phyloP scores from a whole-genome alignment of 306 rosid species.

The Vigna unguiculata region DNA sequence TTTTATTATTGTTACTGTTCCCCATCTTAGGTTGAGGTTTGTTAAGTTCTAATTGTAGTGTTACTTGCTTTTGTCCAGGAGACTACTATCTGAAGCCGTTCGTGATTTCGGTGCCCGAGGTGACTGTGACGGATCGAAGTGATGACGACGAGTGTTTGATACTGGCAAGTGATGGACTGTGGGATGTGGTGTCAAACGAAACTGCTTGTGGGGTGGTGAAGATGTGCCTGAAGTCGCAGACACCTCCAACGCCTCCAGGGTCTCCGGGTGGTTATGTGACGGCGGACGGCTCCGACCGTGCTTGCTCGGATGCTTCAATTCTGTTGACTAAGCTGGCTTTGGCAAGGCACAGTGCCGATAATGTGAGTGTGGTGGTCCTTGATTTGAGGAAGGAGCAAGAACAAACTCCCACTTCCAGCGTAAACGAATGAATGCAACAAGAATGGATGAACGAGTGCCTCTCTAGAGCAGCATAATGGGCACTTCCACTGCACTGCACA shows the following conservation, averaged over 20 bases:
- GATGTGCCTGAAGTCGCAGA: conserved; percentile 67
- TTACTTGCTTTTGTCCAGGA: conserved; percentile 38
- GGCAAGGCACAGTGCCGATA: conserved; percentile 87
- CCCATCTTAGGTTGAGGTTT: conserved; percentile 24
- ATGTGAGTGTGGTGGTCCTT: conserved; percentile 85
- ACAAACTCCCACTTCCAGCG: not conserved
- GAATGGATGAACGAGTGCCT: not conserved
- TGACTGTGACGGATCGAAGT: conserved; percentile 66
- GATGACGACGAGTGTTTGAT: conserved; percentile 82
- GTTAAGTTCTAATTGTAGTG: not conserved
- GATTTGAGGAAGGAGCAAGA: conserved; percentile 65
- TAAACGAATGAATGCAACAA: conserved; percentile 6
- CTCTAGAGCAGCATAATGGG: not conserved
- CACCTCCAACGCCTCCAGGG: conserved; percentile 34
- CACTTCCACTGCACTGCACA: not conserved
- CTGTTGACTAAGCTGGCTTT: conserved; percentile 85
- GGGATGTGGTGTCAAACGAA: conserved; percentile 93
- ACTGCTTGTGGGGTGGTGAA: conserved; percentile 81
- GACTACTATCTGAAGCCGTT: conserved; percentile 82
- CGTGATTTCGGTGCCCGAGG: conserved; percentile 93
- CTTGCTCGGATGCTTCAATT: conserved; percentile 81
- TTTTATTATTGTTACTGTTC: not conserved
- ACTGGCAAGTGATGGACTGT: conserved; percentile 85
- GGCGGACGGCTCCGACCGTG: conserved; percentile 60
- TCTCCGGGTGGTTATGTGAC: conserved; percentile 43